These are phyloP conservation scores for Plectosphaerella sp. DNA, from an alignment of 2,329 filamentous ascomycete genomes.

Conservation along the genomic window DNA sequence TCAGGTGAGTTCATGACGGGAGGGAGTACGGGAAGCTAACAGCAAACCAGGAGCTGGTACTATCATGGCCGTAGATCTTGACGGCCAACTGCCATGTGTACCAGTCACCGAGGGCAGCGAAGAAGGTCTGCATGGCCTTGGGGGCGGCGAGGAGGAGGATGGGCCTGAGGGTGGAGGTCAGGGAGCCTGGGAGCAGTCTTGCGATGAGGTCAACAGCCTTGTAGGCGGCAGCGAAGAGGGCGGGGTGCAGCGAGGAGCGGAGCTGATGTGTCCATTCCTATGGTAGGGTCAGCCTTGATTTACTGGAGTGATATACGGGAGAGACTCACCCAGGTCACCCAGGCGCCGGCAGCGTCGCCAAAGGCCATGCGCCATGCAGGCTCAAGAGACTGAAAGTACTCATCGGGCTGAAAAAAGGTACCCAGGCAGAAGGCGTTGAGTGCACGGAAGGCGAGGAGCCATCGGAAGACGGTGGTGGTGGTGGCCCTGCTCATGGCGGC, in stretches of 20 bases:
- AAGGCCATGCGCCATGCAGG: slow-evolving; percentile 90
- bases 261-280: slow-evolving; percentile 92
- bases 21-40: slow-evolving; percentile 43
- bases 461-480: slow-evolving; percentile 18
- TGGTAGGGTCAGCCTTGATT: neutral
- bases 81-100: slow-evolving; percentile 82
- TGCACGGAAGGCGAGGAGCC: slow-evolving; percentile 65
- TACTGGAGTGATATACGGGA: neutral
- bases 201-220: slow-evolving; percentile 54
- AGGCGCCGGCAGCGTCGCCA: slow-evolving; percentile 71
- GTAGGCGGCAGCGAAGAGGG: slow-evolving; percentile 76
- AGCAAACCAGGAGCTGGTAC: slow-evolving; percentile 61
- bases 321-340: slow-evolving; percentile 85
- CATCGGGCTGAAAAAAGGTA: slow-evolving; percentile 98
- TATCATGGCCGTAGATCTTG: slow-evolving; percentile 64
- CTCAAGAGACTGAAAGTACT: slow-evolving; percentile 94
- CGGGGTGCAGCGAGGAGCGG: slow-evolving; percentile 87
- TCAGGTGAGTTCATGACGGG: neutral
- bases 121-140: slow-evolving; percentile 68
- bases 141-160: slow-evolving; percentile 69
- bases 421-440: slow-evolving; percentile 72
- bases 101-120: slow-evolving; percentile 77
- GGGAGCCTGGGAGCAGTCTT: slow-evolving; percentile 46
- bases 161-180: slow-evolving; percentile 45
- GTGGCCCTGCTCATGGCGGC: neutral